Percentiles rank a stretch among this genome's conserved stretches.
phyloP scores from a whole-genome alignment of 176 grass and related monocot genomes.

The Avena insularis region DNA sequence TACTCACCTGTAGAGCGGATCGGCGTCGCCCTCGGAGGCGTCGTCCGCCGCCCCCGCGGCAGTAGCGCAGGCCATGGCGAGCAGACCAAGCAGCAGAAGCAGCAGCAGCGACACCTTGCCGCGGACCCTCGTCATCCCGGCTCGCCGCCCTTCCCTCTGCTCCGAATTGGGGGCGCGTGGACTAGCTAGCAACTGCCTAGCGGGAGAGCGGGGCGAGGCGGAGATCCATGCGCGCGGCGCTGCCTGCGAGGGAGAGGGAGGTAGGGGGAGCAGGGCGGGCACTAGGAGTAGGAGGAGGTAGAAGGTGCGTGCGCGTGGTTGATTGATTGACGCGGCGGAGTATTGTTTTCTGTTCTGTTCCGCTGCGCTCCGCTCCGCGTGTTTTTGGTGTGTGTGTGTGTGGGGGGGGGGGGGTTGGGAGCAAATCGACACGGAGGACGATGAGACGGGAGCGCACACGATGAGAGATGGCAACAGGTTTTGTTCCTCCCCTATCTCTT shows the following conservation, averaged over 20 bases:
- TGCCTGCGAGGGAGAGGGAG: neutral
- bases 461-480: neutral
- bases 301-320: neutral
- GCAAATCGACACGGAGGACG: slow-evolving; percentile 35
- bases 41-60: neutral
- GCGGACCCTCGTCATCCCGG: neutral
- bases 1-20: slow-evolving; percentile 12
- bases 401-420: neutral
- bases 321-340: neutral
- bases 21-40: slow-evolving; percentile 20
- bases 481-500: neutral
- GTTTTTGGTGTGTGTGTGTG: slow-evolving; percentile 17
- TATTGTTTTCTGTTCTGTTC: neutral
- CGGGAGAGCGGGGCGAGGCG: neutral
- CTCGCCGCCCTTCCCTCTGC: neutral
- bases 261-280: neutral
- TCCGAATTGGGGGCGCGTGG: neutral
- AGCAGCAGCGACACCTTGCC: neutral
- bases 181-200: neutral
- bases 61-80: neutral
- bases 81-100: neutral
- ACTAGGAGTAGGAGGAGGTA: neutral
- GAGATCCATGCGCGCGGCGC: neutral
- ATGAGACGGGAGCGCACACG: neutral
- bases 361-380: neutral